Evolutionary conservation across 345 rosid genomes (phyloP).

Genomic region (Anastatica hierochuntica): DNA sequence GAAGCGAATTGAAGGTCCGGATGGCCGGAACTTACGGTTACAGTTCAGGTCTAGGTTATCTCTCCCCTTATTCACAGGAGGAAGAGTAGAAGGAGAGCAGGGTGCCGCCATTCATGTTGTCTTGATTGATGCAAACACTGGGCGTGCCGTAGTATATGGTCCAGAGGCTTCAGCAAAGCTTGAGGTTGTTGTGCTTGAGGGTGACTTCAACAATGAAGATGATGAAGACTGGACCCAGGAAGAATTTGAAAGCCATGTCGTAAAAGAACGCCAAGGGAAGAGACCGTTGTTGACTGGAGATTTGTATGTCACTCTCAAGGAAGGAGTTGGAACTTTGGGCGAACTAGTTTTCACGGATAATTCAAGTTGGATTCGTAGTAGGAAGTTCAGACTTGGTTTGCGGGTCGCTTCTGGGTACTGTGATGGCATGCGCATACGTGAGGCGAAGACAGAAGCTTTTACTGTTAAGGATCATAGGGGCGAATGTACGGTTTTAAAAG

Average conservation of each 20-base stretch:
- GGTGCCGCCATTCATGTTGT: constrained; percentile 90
- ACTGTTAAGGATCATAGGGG: constrained; percentile 97
- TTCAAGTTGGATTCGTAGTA: constrained; percentile 97
- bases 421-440: constrained; percentile 76
- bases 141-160: constrained; percentile 67
- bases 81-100: constrained; percentile 97
- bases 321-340: constrained; percentile 92
- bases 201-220: constrained; percentile 85
- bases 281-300: constrained; percentile 90
- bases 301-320: constrained; percentile 78
- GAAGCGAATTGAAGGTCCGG: constrained; percentile 80
- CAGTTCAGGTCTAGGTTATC: constrained; percentile 82
- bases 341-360: constrained; percentile 90
- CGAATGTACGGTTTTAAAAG: constrained; percentile 46
- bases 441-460: constrained; percentile 97
- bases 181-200: constrained; percentile 90
- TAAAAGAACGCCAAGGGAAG: constrained; percentile 93
- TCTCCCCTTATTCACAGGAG: constrained; percentile 96
- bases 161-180: constrained; percentile 70
- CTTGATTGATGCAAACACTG: constrained; percentile 57
- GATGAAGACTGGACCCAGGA: constrained; percentile 91
- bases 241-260: constrained; percentile 87
- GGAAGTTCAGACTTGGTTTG: constrained; percentile 94
- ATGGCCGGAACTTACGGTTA: constrained; percentile 66
- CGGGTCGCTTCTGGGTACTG: constrained; percentile 61